Evolutionary conservation across 208 protist genomes (phyloP), one percentile per base, ranked within the genome.

Genomic region (Leishmania tarentolae): DNA sequence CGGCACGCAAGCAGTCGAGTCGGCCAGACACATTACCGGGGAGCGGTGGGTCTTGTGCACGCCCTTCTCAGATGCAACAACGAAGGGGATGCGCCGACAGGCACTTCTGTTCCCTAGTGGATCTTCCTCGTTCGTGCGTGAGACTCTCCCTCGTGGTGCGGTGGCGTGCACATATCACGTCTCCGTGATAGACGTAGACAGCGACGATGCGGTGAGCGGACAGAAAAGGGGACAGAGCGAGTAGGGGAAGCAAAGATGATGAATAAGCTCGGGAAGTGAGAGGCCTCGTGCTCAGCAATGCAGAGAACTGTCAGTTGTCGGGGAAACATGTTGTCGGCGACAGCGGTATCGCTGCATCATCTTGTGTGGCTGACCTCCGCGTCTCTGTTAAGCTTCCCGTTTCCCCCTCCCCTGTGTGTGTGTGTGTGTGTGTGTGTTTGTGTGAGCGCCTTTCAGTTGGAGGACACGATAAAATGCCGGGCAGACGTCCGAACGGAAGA

Each of bases 141-240:
- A 1, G 15, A n/a, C n/a, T 70, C 37, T 42, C 65, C 2, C 17
- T 11, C 65, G 17, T 19, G 37, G 21, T 6, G 28, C 37, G 66
- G 46, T 88, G 15, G 24, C 61, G 77, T 75, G 19, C 7, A 35
- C 28, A 28, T 37, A 40, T 74, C 42, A 53, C 69, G 44, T 35
- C 7, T 53, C 28, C 4, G 69, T 21, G 21, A 37, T 15, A 37
- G 24, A 2, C 13, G 59, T 6, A 6, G 59, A 13, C 59, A 24
- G 13, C n/a, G n/a, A 37, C 13, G 21, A 37, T 65, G 59, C 11
- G n/a, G 8, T 19, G 4, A 69, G 42, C 24, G 31, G 42, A 3
- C 8, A 28, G 59, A 65, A 28, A 65, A n/a, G 28, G n/a, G n/a
- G 59, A 5, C 11, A 37, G 59, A 37, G 59, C 13, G 59, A 65